A percentile compares a stretch with the other conserved stretches of the same genome.
These are phyloP conservation scores for Amylocystis lapponica DNA, from an alignment of 768 basidiomycete species.

Conservation along the genomic window DNA sequence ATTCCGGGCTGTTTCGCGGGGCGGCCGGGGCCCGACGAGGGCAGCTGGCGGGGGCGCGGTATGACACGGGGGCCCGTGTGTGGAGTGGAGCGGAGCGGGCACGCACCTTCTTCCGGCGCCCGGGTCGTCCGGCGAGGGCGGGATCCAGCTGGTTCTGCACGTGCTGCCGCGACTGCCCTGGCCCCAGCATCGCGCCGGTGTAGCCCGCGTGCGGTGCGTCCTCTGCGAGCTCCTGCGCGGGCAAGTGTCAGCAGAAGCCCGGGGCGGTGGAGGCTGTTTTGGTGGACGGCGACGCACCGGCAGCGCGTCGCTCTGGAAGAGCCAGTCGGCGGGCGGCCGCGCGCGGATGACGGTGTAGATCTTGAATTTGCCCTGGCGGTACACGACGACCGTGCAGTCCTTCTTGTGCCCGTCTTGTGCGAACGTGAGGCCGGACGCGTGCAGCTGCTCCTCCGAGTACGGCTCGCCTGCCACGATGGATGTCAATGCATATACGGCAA, in stretches of 20 bases:
- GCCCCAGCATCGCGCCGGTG: not conserved
- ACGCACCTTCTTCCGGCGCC: conserved; percentile 1
- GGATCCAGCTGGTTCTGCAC: conserved; percentile 1
- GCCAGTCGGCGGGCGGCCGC: not conserved
- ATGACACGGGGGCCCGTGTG: too few relatives aligned
- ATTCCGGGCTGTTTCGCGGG: too few relatives aligned
- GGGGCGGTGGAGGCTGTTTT: too few relatives aligned
- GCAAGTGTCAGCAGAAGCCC: not conserved
- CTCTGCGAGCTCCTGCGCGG: not conserved
- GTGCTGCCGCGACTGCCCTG: not conserved
- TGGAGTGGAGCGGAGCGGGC: too few relatives aligned
- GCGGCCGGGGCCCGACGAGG: too few relatives aligned
- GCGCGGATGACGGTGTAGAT: not conserved
- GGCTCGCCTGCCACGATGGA: not conserved
- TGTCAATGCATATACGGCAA: too few relatives aligned
- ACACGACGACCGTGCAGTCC: not conserved
- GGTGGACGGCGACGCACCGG: not conserved
- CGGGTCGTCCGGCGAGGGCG: not conserved
- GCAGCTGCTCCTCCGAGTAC: not conserved
- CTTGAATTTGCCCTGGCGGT: not conserved
- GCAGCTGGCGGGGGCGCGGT: too few relatives aligned
- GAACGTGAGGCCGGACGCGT: not conserved
- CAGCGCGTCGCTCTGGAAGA: not conserved
- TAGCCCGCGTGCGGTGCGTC: not conserved
- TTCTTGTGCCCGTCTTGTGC: not conserved